Conservation (phyloP, 2,329 filamentous ascomycete genomes). For the Penicillium olsonii region DNA sequence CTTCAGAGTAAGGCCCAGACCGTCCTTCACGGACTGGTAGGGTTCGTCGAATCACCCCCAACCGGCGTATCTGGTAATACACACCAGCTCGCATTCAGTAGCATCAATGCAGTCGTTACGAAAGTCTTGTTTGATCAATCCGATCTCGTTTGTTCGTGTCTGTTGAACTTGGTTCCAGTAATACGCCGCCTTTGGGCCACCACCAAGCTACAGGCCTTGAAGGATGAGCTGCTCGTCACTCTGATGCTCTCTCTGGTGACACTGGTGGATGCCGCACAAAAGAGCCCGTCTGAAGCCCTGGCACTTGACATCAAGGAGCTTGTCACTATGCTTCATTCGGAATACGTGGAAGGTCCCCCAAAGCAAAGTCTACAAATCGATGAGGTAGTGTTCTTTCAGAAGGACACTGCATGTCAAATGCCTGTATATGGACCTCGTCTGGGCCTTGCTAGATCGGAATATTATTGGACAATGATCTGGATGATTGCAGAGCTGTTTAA, state of each 20-base stretch:
- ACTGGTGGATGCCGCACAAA: conserved; percentile 47
- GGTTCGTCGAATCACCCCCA: conserved; percentile 62
- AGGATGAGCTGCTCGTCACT: conserved; percentile 75
- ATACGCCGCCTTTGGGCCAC: conserved; percentile 76
- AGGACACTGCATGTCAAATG: conserved; percentile 33
- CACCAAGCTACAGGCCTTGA: conserved; percentile 62
- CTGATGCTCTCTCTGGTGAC: conserved; percentile 67
- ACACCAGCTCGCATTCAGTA: conserved; percentile 72
- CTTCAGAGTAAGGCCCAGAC: conserved; percentile 57
- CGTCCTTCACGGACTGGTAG: conserved; percentile 59
- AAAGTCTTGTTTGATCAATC: conserved; percentile 69
- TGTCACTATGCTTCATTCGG: conserved; percentile 69
- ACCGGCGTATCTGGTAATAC: conserved; percentile 58
- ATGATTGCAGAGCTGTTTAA: conserved; percentile 43
- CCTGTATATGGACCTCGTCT: conserved; percentile 39
- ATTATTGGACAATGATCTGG: conserved; percentile 44
- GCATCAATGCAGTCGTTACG: conserved; percentile 70
- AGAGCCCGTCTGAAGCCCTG: conserved; percentile 43
- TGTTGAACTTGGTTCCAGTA: conserved; percentile 66
- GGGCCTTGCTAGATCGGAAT: conserved; percentile 37
- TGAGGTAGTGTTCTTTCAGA: conserved; percentile 63
- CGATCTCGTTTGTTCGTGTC: conserved; percentile 60
- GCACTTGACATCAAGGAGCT: conserved; percentile 61
- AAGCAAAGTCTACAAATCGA: conserved; percentile 75
- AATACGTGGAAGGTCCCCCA: conserved; percentile 73